Evolutionary conservation across 768 basidiomycete species (phyloP).

Genomic region (Lactarius tabidus): DNA sequence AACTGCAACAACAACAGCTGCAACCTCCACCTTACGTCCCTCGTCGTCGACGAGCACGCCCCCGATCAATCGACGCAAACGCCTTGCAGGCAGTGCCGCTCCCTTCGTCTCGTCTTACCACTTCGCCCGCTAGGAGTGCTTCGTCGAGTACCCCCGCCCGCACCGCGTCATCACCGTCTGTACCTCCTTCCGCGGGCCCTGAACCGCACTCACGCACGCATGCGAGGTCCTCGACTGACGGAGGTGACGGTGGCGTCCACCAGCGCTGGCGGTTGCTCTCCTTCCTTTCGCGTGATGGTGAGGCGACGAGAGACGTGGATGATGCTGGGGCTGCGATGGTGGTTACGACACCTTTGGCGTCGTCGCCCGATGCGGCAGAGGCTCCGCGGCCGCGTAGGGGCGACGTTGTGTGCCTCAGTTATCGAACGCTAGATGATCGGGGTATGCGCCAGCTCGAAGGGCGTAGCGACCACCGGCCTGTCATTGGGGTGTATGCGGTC

Average conservation of each 20-base stretch:
- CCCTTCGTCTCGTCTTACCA: neutral
- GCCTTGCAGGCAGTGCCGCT: neutral
- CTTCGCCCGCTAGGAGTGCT: neutral
- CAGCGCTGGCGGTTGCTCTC: slow-evolving; percentile 24
- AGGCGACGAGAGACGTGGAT: slow-evolving; percentile 3
- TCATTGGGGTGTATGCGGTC: slow-evolving; percentile 73
- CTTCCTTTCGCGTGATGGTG: slow-evolving; percentile 20
- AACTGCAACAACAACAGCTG: neutral
- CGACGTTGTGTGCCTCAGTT: slow-evolving; percentile 67
- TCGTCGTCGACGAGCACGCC: slow-evolving; percentile 16
- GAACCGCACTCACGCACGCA: neutral
- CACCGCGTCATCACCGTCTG: neutral
- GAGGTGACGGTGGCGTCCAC: neutral
- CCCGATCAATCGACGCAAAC: slow-evolving; percentile 19
- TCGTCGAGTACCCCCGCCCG: neutral
- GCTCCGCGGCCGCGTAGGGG: slow-evolving; percentile 47
- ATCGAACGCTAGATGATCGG: slow-evolving; percentile 69
- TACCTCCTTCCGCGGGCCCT: neutral
- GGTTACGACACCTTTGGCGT: neutral
- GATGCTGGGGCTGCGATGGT: neutral
- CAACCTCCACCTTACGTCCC: slow-evolving; percentile 15
- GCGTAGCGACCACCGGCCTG: slow-evolving; percentile 79
- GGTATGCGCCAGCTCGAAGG: slow-evolving; percentile 74
- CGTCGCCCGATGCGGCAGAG: neutral
- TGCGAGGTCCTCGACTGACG: neutral